Percentiles rank a stretch among this genome's conserved stretches.
phyloP scores from a whole-genome alignment of 2,329 filamentous ascomycete genomes.

The Knufia petricola region DNA sequence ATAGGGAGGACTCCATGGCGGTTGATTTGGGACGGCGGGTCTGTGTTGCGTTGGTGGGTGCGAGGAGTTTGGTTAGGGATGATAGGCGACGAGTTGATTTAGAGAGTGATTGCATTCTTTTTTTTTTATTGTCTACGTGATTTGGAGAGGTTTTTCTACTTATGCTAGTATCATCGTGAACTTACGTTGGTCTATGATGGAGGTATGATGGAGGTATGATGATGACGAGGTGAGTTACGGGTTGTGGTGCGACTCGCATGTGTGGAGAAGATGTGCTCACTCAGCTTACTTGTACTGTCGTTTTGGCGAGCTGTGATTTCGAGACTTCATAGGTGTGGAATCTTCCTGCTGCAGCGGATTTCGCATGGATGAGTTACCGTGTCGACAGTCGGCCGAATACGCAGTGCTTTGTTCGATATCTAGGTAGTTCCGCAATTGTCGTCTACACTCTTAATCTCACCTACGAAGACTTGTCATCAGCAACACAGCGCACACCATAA shows the following conservation, averaged over 20 bases:
- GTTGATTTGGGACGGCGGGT: neutral
- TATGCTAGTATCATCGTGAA: neutral
- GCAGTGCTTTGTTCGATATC: no score
- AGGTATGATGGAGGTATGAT: neutral
- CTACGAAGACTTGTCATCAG: no score
- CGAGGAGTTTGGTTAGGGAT: neutral
- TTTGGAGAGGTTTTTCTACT: neutral
- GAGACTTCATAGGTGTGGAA: no score
- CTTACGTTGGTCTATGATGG: no score
- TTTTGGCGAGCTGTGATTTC: no score
- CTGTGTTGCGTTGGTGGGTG: neutral
- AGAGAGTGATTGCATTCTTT: neutral
- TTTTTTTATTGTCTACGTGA: neutral
- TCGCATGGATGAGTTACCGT: no score
- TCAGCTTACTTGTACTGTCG: no score
- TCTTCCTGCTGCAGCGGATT: no score
- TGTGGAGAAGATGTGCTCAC: constrained; percentile 3
- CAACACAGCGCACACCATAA: no score
- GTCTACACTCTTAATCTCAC: no score
- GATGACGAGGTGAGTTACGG: neutral
- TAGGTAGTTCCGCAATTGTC: no score
- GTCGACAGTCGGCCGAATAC: no score
- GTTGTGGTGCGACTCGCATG: neutral
- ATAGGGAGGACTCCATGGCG: constrained; percentile 23
- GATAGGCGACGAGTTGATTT: neutral